Evolutionary conservation across 257 asterid genomes (phyloP).

Genomic region (Misopates orontium): DNA sequence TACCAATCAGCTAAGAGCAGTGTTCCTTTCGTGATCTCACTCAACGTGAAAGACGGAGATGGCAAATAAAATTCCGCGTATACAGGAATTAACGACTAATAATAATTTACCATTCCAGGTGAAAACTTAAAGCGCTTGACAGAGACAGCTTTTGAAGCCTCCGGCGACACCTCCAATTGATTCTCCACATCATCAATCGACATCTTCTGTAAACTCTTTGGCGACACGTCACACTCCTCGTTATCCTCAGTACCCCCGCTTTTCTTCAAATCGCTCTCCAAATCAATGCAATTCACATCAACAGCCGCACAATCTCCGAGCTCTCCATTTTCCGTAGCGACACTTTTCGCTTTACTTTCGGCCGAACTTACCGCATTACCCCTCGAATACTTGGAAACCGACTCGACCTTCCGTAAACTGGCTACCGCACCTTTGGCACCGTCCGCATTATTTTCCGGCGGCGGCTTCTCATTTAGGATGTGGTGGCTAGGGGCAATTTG

Average conservation of each 20-base stretch:
- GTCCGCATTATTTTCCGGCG: slow-evolving; percentile 18
- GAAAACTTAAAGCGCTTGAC: slow-evolving; percentile 88
- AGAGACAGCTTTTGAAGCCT: slow-evolving; percentile 50
- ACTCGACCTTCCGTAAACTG: slow-evolving; percentile 23
- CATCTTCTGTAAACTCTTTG: slow-evolving; percentile 34
- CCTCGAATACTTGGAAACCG: too few species aligned
- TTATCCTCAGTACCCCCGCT: slow-evolving; percentile 29
- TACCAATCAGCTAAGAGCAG: slow-evolving; percentile 6
- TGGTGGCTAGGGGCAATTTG: slow-evolving; percentile 23
- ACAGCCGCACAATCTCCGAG: slow-evolving; percentile 16
- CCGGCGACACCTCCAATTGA: slow-evolving; percentile 71
- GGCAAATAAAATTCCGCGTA: too few species aligned
- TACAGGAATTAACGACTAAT: too few species aligned
- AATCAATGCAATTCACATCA: slow-evolving; percentile 15
- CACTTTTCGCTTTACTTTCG: slow-evolving; percentile 19
- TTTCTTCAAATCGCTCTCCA: slow-evolving; percentile 22
- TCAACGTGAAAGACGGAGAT: too few species aligned
- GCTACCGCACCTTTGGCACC: slow-evolving; percentile 10
- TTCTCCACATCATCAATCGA: slow-evolving; percentile 42
- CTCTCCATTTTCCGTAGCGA: slow-evolving; percentile 25
- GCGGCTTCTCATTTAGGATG: slow-evolving; percentile 9
- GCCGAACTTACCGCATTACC: slow-evolving; percentile 22
- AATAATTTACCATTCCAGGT: slow-evolving; percentile 78
- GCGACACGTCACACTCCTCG: slow-evolving; percentile 24
- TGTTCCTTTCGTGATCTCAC: slow-evolving; percentile 3